These are phyloP conservation scores for Oryza coarctata DNA, from an alignment of 176 grass and related monocot genomes.

Conservation along the genomic window DNA sequence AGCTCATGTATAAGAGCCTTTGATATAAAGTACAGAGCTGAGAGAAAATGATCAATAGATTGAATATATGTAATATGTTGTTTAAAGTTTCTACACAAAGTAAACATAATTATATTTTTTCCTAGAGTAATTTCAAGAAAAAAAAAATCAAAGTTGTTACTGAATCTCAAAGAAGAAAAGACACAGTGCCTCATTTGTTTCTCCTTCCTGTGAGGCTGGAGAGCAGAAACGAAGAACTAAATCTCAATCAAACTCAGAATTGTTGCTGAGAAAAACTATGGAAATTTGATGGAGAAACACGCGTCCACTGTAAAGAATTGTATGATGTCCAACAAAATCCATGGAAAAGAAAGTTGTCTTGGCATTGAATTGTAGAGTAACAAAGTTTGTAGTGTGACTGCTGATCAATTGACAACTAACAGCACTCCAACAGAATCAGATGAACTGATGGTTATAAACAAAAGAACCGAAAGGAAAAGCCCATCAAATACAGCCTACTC, in stretches of 20 bases:
- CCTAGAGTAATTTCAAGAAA: not conserved
- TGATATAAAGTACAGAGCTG: conserved; percentile 12
- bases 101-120: not conserved
- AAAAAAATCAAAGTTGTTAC: no score
- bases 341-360: not conserved
- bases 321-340: not conserved
- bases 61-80: not conserved
- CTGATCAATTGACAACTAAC: not conserved
- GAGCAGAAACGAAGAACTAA: not conserved
- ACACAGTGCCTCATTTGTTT: not conserved
- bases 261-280: not conserved
- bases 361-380: not conserved
- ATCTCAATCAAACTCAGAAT: not conserved
- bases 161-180: not conserved
- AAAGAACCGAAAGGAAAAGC: not conserved
- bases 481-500: not conserved
- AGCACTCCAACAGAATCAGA: not conserved
- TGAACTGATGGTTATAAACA: conserved; percentile 17
- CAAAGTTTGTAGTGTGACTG: not conserved
- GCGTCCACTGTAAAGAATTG: not conserved
- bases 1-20: not conserved
- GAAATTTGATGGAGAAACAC: not conserved
- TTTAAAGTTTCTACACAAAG: not conserved
- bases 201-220: not conserved
- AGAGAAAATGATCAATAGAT: not conserved